These are phyloP conservation scores for Grifola frondosa DNA, from an alignment of 1,284 basidiomycete species.

Conservation along the genomic window DNA sequence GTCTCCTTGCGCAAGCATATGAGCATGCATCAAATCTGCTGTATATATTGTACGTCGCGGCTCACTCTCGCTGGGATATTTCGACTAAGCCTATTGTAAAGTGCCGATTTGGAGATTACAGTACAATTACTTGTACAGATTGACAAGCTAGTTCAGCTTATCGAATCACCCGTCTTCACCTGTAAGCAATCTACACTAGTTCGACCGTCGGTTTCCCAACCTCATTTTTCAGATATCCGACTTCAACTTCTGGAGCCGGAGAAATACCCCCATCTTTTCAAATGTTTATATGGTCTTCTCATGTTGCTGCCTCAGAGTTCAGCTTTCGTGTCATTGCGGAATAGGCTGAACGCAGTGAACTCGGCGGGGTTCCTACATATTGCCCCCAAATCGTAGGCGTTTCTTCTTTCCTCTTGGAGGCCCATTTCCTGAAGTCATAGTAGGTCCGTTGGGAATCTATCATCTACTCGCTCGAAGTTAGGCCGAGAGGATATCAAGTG, in stretches of 20 bases:
- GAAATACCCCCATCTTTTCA: conserved; percentile 94
- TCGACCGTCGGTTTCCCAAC: background rate
- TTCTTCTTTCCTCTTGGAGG: background rate
- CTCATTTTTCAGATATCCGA: conserved; percentile 70
- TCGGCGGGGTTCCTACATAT: conserved; percentile 92
- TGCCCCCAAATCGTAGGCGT: conserved; percentile 70
- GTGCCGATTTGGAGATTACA: conserved; percentile 95
- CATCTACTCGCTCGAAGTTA: conserved; percentile 69
- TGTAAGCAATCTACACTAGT: conserved; percentile 52
- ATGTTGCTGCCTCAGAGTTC: conserved; percentile 98
- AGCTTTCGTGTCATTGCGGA: conserved; percentile 93
- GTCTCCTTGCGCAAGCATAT: conserved; percentile 95
- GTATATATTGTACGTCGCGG: conserved; percentile 83
- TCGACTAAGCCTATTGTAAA: too few species aligned
- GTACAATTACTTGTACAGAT: conserved; percentile 94
- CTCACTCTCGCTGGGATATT: too few species aligned
- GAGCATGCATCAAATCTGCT: conserved; percentile 97
- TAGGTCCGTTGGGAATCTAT: conserved; percentile 35
- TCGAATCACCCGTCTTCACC: conserved; percentile 98
- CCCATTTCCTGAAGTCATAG: background rate
- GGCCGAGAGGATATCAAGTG: conserved; percentile 90
- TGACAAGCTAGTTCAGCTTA: conserved; percentile 96
- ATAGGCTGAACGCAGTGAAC: conserved; percentile 92
- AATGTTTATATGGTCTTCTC: conserved; percentile 94
- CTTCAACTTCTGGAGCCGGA: conserved; percentile 97